Evolutionary conservation across 257 asterid species (phyloP).

Genomic region (Linderniella brevidens): DNA sequence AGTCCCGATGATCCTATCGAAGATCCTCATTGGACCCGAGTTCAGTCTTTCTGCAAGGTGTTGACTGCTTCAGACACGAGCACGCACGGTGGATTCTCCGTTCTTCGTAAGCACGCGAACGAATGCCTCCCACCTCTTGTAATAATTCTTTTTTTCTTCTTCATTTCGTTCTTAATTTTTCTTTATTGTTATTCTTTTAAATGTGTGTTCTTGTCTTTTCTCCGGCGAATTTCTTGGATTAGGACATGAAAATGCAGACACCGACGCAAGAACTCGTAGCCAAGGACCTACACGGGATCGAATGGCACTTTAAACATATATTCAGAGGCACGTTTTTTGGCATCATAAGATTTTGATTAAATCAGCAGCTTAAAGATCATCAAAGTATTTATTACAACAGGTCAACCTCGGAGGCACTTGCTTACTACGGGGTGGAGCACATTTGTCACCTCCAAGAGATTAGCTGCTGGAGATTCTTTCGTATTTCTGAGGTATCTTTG

Average conservation of each 20-base stretch:
- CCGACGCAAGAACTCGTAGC: slow-evolving; percentile 67
- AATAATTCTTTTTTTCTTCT: slow-evolving; percentile 4
- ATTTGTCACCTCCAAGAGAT: slow-evolving; percentile 57
- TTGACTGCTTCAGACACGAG: slow-evolving; percentile 92
- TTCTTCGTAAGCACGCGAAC: slow-evolving; percentile 73
- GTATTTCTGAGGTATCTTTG: slow-evolving; percentile 46
- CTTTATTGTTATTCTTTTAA: background rate
- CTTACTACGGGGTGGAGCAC: slow-evolving; percentile 87
- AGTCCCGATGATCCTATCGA: slow-evolving; percentile 26
- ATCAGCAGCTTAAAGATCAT: background rate
- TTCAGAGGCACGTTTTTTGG: slow-evolving; percentile 33
- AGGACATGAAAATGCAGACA: slow-evolving; percentile 70
- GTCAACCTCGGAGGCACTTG: slow-evolving; percentile 81
- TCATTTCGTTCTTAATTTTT: background rate
- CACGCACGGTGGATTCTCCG: slow-evolving; percentile 89
- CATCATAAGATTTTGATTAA: too few species aligned
- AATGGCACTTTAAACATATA: slow-evolving; percentile 73
- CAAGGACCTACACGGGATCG: slow-evolving; percentile 49
- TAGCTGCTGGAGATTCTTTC: slow-evolving; percentile 67
- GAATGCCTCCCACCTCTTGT: slow-evolving; percentile 91
- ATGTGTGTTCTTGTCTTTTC: slow-evolving; percentile 9
- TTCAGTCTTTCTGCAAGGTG: slow-evolving; percentile 81
- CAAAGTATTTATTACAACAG: slow-evolving; percentile 14
- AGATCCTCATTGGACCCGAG: slow-evolving; percentile 43
- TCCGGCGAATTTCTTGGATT: slow-evolving; percentile 3